phyloP scores from a whole-genome alignment of 1,284 basidiomycete species.

The Papiliotrema flavescens region DNA sequence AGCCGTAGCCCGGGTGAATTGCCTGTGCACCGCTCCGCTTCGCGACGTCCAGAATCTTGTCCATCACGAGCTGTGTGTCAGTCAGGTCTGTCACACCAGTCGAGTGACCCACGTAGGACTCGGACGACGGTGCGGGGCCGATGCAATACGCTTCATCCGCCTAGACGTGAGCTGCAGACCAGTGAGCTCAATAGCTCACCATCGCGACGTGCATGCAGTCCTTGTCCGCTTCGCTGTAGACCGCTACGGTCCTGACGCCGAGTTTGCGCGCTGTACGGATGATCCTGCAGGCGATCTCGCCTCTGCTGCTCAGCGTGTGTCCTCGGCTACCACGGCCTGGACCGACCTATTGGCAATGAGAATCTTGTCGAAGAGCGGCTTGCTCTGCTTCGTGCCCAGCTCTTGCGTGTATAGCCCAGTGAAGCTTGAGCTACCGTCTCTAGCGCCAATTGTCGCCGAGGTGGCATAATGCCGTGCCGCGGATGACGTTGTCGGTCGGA shows the following conservation, averaged over 20 bases:
- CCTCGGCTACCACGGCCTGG: not conserved
- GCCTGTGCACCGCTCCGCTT: slow-evolving; percentile 65
- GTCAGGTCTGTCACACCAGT: slow-evolving; percentile 2
- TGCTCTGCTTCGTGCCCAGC: too few species aligned
- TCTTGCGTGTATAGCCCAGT: too few species aligned
- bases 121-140: slow-evolving; percentile 78
- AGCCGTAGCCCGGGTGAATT: slow-evolving; percentile 70
- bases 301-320: slow-evolving; percentile 41
- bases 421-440: not conserved
- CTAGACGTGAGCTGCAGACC: slow-evolving; percentile 45
- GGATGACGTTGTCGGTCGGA: not conserved
- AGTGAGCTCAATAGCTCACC: slow-evolving; percentile 18
- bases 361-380: slow-evolving; percentile 58
- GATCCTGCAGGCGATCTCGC: slow-evolving; percentile 92
- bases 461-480: not conserved
- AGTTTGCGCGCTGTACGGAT: slow-evolving; percentile 83
- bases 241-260: slow-evolving; percentile 85
- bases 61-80: slow-evolving; percentile 66
- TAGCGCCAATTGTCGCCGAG: not conserved
- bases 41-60: slow-evolving; percentile 83
- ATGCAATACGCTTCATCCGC: slow-evolving; percentile 96
- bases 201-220: slow-evolving; percentile 70
- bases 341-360: slow-evolving; percentile 74
- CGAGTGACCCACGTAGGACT: slow-evolving; percentile 72
- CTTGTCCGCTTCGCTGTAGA: slow-evolving; percentile 83